Evolutionary conservation across 495 filamentous ascomycete genomes (phyloP), one percentile per base, ranked within the genome.

Genomic region (Talaromyces thailandensis): DNA sequence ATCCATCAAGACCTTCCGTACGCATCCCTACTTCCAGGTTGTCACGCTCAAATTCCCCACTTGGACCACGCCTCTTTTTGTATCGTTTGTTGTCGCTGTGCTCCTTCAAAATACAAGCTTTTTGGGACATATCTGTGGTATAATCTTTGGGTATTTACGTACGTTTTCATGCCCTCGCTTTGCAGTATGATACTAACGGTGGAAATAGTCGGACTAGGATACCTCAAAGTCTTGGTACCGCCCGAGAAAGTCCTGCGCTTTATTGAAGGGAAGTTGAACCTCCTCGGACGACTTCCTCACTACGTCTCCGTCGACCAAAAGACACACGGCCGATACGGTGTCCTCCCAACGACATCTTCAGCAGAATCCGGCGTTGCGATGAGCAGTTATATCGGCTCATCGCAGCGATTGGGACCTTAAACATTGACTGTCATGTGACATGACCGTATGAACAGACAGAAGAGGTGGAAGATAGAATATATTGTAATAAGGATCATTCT

Each of bases 261-360:
- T 83, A 84, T 96, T 57, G 92, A 97, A 74, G 82, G 83, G 21
- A 95, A 90, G 71, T 67, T 95, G 58, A 93, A 96, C 65, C 81
- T 96, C 21, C 78, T 95, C 3, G 89, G 86, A 14, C 80, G 90
- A 62, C 73, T 96, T 40, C 91, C 92, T 16, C 88, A 93, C 73
- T 97, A 95, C 68, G 86, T 97, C 16, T 92, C 88, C 21, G 84
- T 97, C 12, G 92, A 97, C 68, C 92, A 96, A 70, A 96, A 95
- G 82, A 95, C 89, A n/a, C 95, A 91, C 68, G 92, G 92, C n/a
- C 82, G 92, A 55, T 96, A 93, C 69, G 92, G 92, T 0, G 90
- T 97, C 18, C 76, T 97, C 23, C 92, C 92, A 2, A 84, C 84
- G 0, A 79, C 76, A 29, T 78, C 70, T 23, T 50, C 70, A 4